phyloP scores from a whole-genome alignment of 169 alveolate genomes.

The Eimeria necatrix region DNA sequence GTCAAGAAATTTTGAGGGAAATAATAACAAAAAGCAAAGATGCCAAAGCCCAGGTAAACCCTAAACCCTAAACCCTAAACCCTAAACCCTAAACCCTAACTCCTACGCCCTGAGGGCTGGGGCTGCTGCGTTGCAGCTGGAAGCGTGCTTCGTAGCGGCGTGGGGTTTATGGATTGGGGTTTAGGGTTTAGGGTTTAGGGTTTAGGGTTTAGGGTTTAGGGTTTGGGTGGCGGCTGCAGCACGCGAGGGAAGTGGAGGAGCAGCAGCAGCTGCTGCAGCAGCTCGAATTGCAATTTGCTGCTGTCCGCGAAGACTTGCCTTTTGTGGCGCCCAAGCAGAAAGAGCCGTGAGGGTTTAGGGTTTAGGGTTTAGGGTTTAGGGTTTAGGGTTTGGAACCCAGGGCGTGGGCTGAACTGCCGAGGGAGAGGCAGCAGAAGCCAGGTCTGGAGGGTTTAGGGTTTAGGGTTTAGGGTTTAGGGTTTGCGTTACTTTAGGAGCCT shows the following conservation, averaged over 20 bases:
- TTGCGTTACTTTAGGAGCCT: neutral
- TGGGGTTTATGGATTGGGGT: too few relatives aligned
- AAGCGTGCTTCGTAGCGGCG: neutral
- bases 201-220: neutral
- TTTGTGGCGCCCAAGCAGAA: neutral
- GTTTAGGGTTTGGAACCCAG: neutral
- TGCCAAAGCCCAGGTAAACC: conserved; percentile 14
- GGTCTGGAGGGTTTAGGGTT: too few relatives aligned
- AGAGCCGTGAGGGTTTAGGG: conserved; percentile 48
- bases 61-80: neutral
- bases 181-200: neutral
- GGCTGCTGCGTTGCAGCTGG: neutral
- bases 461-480: neutral
- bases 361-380: conserved; percentile 36
- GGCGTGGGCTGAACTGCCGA: neutral
- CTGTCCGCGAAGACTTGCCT: conserved; percentile 5
- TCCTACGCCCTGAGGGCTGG: neutral
- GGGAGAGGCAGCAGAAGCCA: neutral
- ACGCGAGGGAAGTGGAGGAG: conserved; percentile 44
- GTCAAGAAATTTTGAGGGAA: conserved; percentile 47
- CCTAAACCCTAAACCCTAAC: too few relatives aligned
- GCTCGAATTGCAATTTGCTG: conserved; percentile 12
- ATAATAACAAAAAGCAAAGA: conserved; percentile 61
- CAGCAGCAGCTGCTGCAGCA: conserved; percentile 62
- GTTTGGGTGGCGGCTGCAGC: conserved; percentile 21